Base-by-base conservation (phyloP, 352 stramenopile genomes). In the Phytophthora fragariaefolia region DNA sequence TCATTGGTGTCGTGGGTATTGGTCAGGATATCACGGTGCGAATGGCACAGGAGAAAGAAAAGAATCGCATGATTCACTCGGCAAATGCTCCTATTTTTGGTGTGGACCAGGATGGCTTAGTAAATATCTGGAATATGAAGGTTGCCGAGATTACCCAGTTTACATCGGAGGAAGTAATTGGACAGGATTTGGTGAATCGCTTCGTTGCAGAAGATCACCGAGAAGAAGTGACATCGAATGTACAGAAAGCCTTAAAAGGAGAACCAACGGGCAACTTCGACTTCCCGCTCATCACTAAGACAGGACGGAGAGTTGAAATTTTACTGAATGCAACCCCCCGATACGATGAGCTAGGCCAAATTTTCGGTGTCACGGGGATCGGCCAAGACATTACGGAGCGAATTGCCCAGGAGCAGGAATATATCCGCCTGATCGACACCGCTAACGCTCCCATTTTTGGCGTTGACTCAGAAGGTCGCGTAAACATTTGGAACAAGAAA, bases 401-500 rank as follows among this genome's bases (percentile, higher is more conserved):
- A 42, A 69, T 69, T 48, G 61, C 61, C 4, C 61, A 69, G 28
- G 61, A 69, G 15, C 61, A 69, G 10, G 61, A 69, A 45, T 63
- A 63, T 8, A 70, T 65, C 4, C 79, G 63, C 22, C 52, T 76
- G 43, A 71, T 75, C 9, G 63, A 74, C 24, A 79, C 77, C 24
- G 77, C 72, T 6, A 82, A 75, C 27, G 69, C 59, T 34, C 74
- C 68, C 9, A 82, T 77, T 8, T 92, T 96, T 47, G 87, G 85
- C 22, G 79, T 94, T 15, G 85, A 96, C 45, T 67, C 57, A 2
- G 69, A 95, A 17, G 82, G 82, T 0, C 57, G 66, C 2, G 78
- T 91, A n/a, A 93, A 89, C 43, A 88, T 90, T 51, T 92, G 84
- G 84, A 92, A 98, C 69, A 79, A 92, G n/a, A 95, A 93, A 58